Evolutionary conservation across 345 rosid species (phyloP).

Genomic region (Rhizophora mangle): DNA sequence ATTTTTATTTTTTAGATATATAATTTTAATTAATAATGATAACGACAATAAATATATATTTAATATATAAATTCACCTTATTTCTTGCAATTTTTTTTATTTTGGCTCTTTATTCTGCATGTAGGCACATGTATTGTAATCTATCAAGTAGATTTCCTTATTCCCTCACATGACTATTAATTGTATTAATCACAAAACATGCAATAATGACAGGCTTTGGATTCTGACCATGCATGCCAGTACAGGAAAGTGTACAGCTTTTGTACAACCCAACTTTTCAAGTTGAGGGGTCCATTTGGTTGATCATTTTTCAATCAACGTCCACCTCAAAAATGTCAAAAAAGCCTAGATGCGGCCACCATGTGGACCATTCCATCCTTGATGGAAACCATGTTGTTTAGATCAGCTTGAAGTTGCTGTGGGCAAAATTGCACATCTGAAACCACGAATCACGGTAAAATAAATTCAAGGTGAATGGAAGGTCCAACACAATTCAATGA

Average conservation of each 20-base stretch:
- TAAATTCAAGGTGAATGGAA: not conserved
- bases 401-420: constrained; percentile 3
- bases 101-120: too few relatives aligned
- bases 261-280: not conserved
- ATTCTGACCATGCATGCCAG: not conserved
- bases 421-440: not conserved
- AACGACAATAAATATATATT: too few relatives aligned
- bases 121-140: too few relatives aligned
- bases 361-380: constrained; percentile 10
- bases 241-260: constrained; percentile 16
- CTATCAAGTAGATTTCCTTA: too few relatives aligned
- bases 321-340: constrained; percentile 1
- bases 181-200: not conserved
- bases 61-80: too few relatives aligned
- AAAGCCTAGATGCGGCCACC: not conserved
- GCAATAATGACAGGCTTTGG: not conserved
- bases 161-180: too few relatives aligned
- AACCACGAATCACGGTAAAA: not conserved
- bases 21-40: too few relatives aligned
- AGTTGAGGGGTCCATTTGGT: not conserved
- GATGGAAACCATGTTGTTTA: constrained; percentile 4
- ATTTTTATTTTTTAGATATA: too few relatives aligned
- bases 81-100: too few relatives aligned
- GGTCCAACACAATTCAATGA: constrained; percentile 9
- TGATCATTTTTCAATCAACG: not conserved